Base-by-base conservation (phyloP, 495 filamentous ascomycete genomes). In the Hyaloscypha hepaticicola region DNA sequence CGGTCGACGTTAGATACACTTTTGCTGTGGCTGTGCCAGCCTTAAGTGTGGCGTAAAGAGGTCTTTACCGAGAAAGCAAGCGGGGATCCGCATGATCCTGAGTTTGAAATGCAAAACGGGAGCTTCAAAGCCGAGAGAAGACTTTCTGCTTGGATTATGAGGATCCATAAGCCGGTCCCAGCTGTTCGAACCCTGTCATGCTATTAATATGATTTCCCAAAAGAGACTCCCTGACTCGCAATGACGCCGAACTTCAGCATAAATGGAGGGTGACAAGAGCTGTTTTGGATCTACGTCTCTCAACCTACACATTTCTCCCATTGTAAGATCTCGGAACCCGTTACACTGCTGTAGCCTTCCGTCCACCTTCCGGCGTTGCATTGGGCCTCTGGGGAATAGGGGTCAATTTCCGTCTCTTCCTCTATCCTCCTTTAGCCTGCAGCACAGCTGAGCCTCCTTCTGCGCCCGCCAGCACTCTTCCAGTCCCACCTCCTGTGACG, bases 11-110 rank as follows among this genome's bases (percentile, higher is more conserved):
- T 24, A 53, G 31, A n/a, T 3, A 14, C 58, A 41, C 6, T 19
- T 38, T 12, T 38, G 14, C 16, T 58, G 56, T 51, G 58, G 58
- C 58, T 50, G 58, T 61, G 58, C 45, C n/a, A n/a, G n/a, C n/a
- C n/a, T n/a, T n/a, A 16, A 12, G 3, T 7, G 58, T 61, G 58
- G 58, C 58, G 58, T 61, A 9, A 34, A 9, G 38, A 45, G 38
- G 11, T 16, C 12, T 16, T 45, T 45, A 45, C 38, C 25, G n/a
- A 57, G 26, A 33, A n/a, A 57, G 53, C 25, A 57, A 21, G 28
- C 19, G 53, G 25, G 31, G 38, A 45, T 45, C 38, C 19, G 16
- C 38, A 19, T 3, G 38, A 16, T 45, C 38, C 38, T 4, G 5
- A 45, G 38, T 45, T 45, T 9, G 19, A 19, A 4, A 5, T 8